Evolutionary conservation across 2,329 filamentous ascomycete species (phyloP), one percentile per base, ranked within the genome.

Genomic region (Cladosporium halotolerans): DNA sequence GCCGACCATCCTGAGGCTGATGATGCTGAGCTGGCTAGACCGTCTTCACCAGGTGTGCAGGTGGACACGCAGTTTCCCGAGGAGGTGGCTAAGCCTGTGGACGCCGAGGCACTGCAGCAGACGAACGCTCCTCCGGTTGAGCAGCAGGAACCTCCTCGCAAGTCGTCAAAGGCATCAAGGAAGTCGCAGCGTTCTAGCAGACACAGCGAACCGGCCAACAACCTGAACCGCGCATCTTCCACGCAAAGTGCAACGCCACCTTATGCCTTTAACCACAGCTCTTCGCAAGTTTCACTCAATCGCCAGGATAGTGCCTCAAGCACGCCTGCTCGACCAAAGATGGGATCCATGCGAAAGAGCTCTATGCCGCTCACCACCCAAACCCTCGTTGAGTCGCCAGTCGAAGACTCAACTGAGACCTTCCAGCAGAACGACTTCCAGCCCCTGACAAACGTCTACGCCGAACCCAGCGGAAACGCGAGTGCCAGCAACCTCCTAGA

Each of bases 1-100:
- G 90, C 92, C 6, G 91, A 96, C 13, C 73, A 75, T 4, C 89
- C 89, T 1, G 84, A 89, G 7, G 79, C 82, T 2, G 74, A 79
- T 19, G 65, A 81, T 3, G 53, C 64, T 4, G 56, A 59, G 14
- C 28, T 46, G 2, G 51, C 58, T 57, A 43, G 48, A 23, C 48
- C 48, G 9, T 51, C 48, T 3, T 76, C 64, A 65, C 77, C 56
- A 69, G 76, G 58, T 55, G 69, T 58, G 58, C 70, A 55, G 31
- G 59, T 68, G 9, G 65, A 72, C 18, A 59, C 64, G 8, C 34
- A 19, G 7, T 41, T 52, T 33, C 46, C 47, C 10, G 47, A 60
- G 38, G 57, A 61, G 28, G 48, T 50, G 9, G 51, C 55, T 8
- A 56, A 48, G 28, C 58, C 58, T 13, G 57, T 60, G 16, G 54